Evolutionary conservation across 345 rosid genomes (phyloP).

Genomic region (Camelina neglecta): DNA sequence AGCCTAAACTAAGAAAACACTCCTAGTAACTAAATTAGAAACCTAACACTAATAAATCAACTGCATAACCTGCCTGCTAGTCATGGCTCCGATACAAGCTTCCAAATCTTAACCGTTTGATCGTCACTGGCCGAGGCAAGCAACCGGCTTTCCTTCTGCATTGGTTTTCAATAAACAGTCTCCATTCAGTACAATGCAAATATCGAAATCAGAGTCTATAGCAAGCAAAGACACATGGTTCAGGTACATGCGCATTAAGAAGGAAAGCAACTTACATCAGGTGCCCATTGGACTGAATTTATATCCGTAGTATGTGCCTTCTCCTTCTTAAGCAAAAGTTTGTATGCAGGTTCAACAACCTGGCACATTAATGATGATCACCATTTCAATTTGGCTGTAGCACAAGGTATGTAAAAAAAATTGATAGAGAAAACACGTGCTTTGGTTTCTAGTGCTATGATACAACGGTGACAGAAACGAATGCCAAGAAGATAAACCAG

Average conservation of each 20-base stretch:
- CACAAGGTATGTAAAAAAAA: neutral
- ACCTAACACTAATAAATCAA: no score
- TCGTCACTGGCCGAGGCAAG: constrained; percentile 90
- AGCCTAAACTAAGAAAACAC: no score
- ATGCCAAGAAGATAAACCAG: neutral
- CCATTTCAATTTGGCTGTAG: neutral
- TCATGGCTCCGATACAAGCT: constrained; percentile 44
- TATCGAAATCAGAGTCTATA: constrained; percentile 18
- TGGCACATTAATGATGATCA: constrained; percentile 35
- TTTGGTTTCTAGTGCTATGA: neutral
- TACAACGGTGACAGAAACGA: neutral
- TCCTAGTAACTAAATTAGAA: no score
- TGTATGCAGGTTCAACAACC: constrained; percentile 69
- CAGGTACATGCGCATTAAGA: neutral
- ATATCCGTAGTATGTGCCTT: constrained; percentile 91
- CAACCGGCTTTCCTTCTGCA: constrained; percentile 43
- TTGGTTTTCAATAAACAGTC: neutral
- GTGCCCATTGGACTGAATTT: constrained; percentile 83
- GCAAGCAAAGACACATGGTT: neutral
- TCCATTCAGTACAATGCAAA: constrained; percentile 1
- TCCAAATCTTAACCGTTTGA: constrained; percentile 74
- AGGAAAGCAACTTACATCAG: constrained; percentile 60
- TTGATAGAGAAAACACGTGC: neutral
- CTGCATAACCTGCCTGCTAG: no score
- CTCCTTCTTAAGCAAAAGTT: constrained; percentile 67